Conservation (phyloP, 2,329 filamentous ascomycete genomes). For the Penicillium brevicompactum region DNA sequence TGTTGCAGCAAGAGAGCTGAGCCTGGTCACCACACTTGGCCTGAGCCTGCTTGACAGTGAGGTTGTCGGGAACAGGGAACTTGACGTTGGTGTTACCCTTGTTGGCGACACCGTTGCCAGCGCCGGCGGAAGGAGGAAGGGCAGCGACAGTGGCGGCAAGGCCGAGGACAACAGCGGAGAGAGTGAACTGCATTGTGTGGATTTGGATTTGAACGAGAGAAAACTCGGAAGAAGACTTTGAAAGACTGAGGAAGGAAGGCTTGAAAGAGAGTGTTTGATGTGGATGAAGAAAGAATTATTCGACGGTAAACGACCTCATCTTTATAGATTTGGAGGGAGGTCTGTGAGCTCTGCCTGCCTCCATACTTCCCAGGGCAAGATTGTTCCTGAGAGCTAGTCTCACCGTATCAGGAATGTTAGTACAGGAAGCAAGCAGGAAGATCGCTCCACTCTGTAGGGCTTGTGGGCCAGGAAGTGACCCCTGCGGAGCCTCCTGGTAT, state of each 20-base stretch:
- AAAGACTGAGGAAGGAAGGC: conserved; percentile 23
- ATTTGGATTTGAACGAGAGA: conserved; percentile 33
- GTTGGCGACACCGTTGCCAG: conserved; percentile 31
- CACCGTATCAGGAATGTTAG: conserved; percentile 32
- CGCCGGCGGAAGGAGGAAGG: conserved; percentile 27
- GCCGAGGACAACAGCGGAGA: conserved; percentile 36
- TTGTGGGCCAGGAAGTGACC: conserved; percentile 8
- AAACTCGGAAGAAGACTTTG: conserved; percentile 19
- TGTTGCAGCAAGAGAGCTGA: conserved; percentile 44
- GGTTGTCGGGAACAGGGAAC: conserved; percentile 34
- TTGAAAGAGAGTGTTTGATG: conserved; percentile 33
- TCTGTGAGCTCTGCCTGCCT: conserved; percentile 17
- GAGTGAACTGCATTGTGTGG: conserved; percentile 43
- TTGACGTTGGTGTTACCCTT: conserved; percentile 37
- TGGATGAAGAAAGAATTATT: conserved; percentile 30
- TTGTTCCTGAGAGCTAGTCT: conserved; percentile 10
- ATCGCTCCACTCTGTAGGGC: conserved; percentile 17
- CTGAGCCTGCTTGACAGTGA: conserved; percentile 42
- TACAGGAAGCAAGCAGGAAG: conserved; percentile 25
- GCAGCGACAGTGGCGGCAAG: conserved; percentile 38
- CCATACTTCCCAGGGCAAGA: conserved; percentile 4
- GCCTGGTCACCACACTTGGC: conserved; percentile 43
- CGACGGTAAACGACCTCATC: conserved; percentile 22
- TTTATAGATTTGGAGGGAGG: conserved; percentile 37
- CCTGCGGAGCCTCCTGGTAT: conserved; percentile 23